Base-by-base conservation (phyloP, 148 eudicot genomes). In the Hydrangea macrophylla region DNA sequence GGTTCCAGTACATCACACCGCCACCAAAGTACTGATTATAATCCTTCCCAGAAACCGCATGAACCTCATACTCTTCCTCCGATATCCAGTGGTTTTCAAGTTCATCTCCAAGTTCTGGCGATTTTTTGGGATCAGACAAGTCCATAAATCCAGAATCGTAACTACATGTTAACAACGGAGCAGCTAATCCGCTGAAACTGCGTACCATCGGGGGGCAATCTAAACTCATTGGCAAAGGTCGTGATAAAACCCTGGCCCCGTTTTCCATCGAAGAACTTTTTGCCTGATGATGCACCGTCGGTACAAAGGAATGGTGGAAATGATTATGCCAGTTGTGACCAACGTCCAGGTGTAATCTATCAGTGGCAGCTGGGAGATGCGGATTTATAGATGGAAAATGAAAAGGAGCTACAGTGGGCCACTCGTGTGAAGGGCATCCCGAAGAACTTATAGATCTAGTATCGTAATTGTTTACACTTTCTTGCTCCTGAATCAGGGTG, bases 1-100 rank as follows among this genome's bases (percentile, higher is more conserved):
- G 89, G 73, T 90, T 60, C 98, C 98, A 93, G 67, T 93, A 93
- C 98, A 93, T 93, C 59, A 90, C 82, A 37, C 98, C 98, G 58
- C 95, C 96, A 48, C 98, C 98, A 83, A 93, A 93, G 63, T 80
- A 86, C 74, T 93, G 90, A 78, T 86, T 93, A 69, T 90, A 93
- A 77, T 90, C 98, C 79, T 83, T 76, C 67, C 95, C 88, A 67
- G 87, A 64, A 62, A 90, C 82, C 37, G 92, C 72, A 75, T 81
- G 91, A 44, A 88, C 75, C 80, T 92, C 98, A 70, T 78, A 80
- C 78, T 93, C 96, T 60, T 93, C 98, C 79, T 93, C 98, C 36
- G 96, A 88, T 79, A 90, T 86, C 89, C 95, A 93, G 74, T 93
- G 88, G 39, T 80, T 80, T 31, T 90, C 98, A 67, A 86, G 90